Percentiles rank a stretch among this genome's conserved stretches.
These are phyloP conservation scores for Elsinoe ampelina DNA, from an alignment of 2,329 filamentous ascomycete species.

Conservation along the genomic window DNA sequence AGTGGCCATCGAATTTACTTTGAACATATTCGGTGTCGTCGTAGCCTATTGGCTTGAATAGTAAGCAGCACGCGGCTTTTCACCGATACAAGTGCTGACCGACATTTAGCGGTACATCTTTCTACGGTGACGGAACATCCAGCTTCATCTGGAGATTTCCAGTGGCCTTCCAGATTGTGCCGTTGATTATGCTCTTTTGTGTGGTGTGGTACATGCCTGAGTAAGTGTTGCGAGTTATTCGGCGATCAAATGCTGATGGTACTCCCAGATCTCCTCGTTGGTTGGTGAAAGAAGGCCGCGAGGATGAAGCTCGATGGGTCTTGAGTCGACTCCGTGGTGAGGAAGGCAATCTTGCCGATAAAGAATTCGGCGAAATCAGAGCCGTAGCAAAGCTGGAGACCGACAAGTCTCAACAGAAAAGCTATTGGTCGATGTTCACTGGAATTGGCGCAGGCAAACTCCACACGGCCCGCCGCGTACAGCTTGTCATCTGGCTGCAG, in stretches of 20 bases:
- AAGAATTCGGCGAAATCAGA: constrained; percentile 60
- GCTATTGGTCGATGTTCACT: constrained; percentile 27
- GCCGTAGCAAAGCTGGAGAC: constrained; percentile 53
- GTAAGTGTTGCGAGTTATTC: constrained; percentile 6
- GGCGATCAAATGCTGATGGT: not conserved
- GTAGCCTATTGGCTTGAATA: constrained; percentile 34
- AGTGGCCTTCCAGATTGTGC: constrained; percentile 60
- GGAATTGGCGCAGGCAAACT: constrained; percentile 25
- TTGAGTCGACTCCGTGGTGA: constrained; percentile 53
- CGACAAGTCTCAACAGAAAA: constrained; percentile 25
- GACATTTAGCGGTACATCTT: constrained; percentile 15
- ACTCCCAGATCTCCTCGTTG: constrained; percentile 46
- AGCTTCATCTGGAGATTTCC: constrained; percentile 49
- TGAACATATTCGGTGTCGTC: constrained; percentile 63
- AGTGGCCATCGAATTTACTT: constrained; percentile 61
- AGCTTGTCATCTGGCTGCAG: constrained; percentile 33
- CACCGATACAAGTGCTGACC: not conserved
- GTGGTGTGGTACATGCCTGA: constrained; percentile 61
- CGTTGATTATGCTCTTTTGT: constrained; percentile 48
- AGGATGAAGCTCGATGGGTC: constrained; percentile 59
- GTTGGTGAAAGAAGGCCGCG: constrained; percentile 56
- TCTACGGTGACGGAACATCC: constrained; percentile 19
- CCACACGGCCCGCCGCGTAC: constrained; percentile 29
- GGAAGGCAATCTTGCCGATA: constrained; percentile 29
- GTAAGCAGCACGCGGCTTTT: constrained; percentile 29